phyloP scores from a whole-genome alignment of 306 rosid species.

The Spatholobus suberectus region DNA sequence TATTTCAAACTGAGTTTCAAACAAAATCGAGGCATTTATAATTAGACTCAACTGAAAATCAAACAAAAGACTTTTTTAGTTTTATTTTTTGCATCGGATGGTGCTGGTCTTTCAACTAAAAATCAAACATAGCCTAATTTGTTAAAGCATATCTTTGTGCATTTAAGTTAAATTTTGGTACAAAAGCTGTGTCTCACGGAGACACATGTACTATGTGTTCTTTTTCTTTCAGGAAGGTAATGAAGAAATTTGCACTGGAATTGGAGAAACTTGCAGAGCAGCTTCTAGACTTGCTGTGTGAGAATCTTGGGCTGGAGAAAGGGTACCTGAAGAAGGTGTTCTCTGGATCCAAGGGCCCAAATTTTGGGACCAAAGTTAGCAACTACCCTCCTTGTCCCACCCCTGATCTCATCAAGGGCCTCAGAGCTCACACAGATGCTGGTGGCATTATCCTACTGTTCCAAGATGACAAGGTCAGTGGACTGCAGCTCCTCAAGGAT shows the following conservation, averaged over 20 bases:
- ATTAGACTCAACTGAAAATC: neutral
- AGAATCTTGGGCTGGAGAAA: constrained; percentile 88
- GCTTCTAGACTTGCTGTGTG: constrained; percentile 82
- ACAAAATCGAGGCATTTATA: neutral
- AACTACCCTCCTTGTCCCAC: constrained; percentile 97
- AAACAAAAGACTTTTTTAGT: neutral
- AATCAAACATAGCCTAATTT: too few relatives aligned
- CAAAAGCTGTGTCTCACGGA: neutral
- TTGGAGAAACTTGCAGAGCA: constrained; percentile 85
- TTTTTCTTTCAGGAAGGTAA: constrained; percentile 54
- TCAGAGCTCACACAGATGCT: constrained; percentile 96
- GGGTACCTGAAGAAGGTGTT: constrained; percentile 85
- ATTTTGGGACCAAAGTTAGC: constrained; percentile 92
- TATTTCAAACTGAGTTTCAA: neutral
- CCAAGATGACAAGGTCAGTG: constrained; percentile 97
- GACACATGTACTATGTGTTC: neutral
- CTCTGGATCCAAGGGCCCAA: constrained; percentile 86
- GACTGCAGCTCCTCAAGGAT: constrained; percentile 93
- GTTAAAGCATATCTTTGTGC: neutral
- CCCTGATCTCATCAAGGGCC: constrained; percentile 92
- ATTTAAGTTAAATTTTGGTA: neutral
- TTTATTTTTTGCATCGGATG: too few relatives aligned
- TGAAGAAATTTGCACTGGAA: constrained; percentile 74
- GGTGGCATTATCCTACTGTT: constrained; percentile 95
- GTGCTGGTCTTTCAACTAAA: too few relatives aligned